Conservation (phyloP, 805 yeast genomes). For the Ogataea angusta region DNA sequence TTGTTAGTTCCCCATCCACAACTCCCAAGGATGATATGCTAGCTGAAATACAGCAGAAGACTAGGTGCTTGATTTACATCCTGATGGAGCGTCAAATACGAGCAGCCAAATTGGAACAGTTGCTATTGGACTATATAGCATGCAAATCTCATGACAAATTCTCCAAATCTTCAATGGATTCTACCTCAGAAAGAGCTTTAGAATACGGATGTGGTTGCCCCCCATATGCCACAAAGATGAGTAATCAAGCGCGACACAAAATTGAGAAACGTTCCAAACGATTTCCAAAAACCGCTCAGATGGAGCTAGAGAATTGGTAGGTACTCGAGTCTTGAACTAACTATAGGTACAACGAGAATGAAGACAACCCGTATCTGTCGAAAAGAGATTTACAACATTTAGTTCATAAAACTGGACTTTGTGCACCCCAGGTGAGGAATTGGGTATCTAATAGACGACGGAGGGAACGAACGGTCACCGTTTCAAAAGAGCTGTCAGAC, state of each 20-base stretch:
- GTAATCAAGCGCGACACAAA: too few relatives aligned
- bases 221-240: too few relatives aligned
- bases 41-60: background rate
- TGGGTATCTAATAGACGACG: slow-evolving; percentile 22
- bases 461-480: slow-evolving; percentile 7
- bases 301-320: slow-evolving; percentile 7
- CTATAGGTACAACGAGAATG: slow-evolving; percentile 18
- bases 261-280: background rate
- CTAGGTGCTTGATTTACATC: background rate
- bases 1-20: too few relatives aligned
- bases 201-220: too few relatives aligned
- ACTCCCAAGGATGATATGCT: background rate
- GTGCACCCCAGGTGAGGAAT: slow-evolving; percentile 17
- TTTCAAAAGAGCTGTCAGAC: slow-evolving; percentile 11
- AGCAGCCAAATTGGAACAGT: slow-evolving; percentile 2
- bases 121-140: background rate
- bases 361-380: slow-evolving; percentile 21
- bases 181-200: too few relatives aligned
- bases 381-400: slow-evolving; percentile 12
- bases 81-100: slow-evolving; percentile 4
- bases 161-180: too few relatives aligned
- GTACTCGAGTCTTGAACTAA: slow-evolving; percentile 3
- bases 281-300: slow-evolving; percentile 3
- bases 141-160: background rate
- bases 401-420: slow-evolving; percentile 13